phyloP scores from a whole-genome alignment of 2,329 filamentous ascomycete genomes.

The Botrytis porri region DNA sequence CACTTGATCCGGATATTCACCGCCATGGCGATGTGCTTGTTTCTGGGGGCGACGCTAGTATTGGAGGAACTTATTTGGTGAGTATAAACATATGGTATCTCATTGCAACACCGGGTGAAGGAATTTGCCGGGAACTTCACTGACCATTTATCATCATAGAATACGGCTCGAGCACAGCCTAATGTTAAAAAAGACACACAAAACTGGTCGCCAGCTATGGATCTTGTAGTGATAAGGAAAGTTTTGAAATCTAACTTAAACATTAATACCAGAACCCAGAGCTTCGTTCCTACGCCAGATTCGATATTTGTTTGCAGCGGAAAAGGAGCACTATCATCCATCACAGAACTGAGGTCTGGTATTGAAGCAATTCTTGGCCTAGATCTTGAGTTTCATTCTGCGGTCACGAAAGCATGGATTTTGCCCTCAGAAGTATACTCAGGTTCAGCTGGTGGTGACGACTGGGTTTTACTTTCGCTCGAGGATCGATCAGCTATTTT shows the following conservation, averaged over 20 bases:
- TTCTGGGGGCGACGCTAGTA: slow-evolving; percentile 61
- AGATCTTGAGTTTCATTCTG: slow-evolving; percentile 50
- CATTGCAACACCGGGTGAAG: neutral
- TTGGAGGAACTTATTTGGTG: slow-evolving; percentile 65
- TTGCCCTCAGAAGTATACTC: slow-evolving; percentile 38
- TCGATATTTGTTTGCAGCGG: slow-evolving; percentile 66
- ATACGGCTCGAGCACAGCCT: slow-evolving; percentile 53
- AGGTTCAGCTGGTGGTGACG: slow-evolving; percentile 22
- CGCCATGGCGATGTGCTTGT: slow-evolving; percentile 41
- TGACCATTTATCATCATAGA: slow-evolving; percentile 38
- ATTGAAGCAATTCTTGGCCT: slow-evolving; percentile 65
- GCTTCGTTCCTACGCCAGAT: slow-evolving; percentile 43
- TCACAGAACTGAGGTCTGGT: slow-evolving; percentile 69
- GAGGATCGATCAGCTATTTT: slow-evolving; percentile 39
- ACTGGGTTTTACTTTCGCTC: slow-evolving; percentile 34
- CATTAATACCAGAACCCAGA: slow-evolving; percentile 21
- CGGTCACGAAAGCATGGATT: slow-evolving; percentile 53
- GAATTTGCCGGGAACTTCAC: neutral
- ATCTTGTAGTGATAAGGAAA: slow-evolving; percentile 42
- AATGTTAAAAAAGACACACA: slow-evolving; percentile 58
- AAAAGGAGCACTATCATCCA: slow-evolving; percentile 57
- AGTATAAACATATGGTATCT: slow-evolving; percentile 21
- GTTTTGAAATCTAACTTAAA: slow-evolving; percentile 15
- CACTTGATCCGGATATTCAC: slow-evolving; percentile 50
- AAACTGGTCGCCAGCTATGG: slow-evolving; percentile 53